phyloP scores from a whole-genome alignment of 305 asterid species.

The Rubia tinctorum region DNA sequence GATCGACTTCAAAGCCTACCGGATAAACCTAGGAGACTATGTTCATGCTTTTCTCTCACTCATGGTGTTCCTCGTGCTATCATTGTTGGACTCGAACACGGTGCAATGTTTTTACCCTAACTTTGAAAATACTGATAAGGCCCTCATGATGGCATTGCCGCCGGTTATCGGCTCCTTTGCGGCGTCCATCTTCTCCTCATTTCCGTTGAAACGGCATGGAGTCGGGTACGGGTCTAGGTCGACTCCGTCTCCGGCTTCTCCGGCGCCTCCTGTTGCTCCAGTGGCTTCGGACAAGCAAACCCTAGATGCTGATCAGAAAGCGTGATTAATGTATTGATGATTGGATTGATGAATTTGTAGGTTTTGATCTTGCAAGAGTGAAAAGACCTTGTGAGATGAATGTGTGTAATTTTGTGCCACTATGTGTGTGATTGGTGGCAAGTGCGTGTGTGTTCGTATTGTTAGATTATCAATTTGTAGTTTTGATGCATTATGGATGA shows the following conservation, averaged over 20 bases:
- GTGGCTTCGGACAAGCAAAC: neutral
- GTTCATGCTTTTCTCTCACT: conserved; percentile 50
- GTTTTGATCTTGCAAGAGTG: neutral
- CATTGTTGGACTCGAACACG: conserved; percentile 51
- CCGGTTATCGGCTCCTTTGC: conserved; percentile 48
- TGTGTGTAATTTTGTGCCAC: too few species aligned
- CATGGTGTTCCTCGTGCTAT: conserved; percentile 47
- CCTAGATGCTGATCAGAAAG: neutral
- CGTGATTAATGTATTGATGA: neutral
- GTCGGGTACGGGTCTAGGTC: conserved; percentile 45
- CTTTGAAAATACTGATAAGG: conserved; percentile 41
- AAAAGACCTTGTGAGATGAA: neutral
- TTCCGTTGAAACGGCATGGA: conserved; percentile 60
- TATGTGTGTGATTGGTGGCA: neutral
- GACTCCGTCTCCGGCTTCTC: neutral
- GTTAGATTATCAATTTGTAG: neutral
- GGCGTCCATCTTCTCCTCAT: conserved; percentile 37
- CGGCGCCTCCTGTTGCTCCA: neutral
- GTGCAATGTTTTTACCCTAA: conserved; percentile 59
- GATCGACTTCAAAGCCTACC: conserved; percentile 33
- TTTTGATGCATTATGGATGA: too few species aligned
- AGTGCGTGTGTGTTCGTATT: too few species aligned
- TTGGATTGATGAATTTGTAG: neutral
- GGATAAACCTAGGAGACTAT: conserved; percentile 45
- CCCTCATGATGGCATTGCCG: conserved; percentile 55